Percentiles rank a stretch among this genome's conserved stretches.
phyloP scores from a whole-genome alignment of 2,329 filamentous ascomycete species.

The Chrysosporium queenslandicum region DNA sequence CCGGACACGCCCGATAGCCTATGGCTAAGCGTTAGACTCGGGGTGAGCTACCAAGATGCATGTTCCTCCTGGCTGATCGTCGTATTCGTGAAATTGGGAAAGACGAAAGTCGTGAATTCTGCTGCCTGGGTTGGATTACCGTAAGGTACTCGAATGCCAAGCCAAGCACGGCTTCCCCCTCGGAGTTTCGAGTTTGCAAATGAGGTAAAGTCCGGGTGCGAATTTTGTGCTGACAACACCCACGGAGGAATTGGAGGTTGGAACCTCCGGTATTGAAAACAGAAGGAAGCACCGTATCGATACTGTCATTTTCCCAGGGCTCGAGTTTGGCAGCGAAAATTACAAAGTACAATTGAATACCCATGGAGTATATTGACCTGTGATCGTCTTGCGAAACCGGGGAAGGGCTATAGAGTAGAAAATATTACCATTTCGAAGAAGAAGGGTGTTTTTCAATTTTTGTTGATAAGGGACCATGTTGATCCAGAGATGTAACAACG shows the following conservation, averaged over 20 bases:
- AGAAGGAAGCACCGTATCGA: not conserved
- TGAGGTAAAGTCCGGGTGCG: not conserved
- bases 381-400: not conserved
- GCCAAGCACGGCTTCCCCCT: not conserved
- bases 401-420: too few species aligned
- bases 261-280: conserved; percentile 2
- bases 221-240: not conserved
- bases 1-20: not conserved
- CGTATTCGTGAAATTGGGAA: conserved; percentile 1
- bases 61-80: not conserved
- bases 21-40: not conserved
- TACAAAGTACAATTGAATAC: too few species aligned
- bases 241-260: not conserved
- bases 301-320: not conserved
- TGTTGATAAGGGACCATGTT: too few species aligned
- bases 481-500: not conserved
- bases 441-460: too few species aligned
- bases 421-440: too few species aligned
- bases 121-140: not conserved
- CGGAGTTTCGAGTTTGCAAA: not conserved
- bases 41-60: not conserved
- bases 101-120: not conserved
- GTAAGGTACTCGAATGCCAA: not conserved
- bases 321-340: too few species aligned
- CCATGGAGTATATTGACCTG: too few species aligned